A percentile compares a stretch with the other conserved stretches of the same genome.
Evolutionary conservation across 1,284 basidiomycete genomes (phyloP).

Genomic region (Tilletia horrida): DNA sequence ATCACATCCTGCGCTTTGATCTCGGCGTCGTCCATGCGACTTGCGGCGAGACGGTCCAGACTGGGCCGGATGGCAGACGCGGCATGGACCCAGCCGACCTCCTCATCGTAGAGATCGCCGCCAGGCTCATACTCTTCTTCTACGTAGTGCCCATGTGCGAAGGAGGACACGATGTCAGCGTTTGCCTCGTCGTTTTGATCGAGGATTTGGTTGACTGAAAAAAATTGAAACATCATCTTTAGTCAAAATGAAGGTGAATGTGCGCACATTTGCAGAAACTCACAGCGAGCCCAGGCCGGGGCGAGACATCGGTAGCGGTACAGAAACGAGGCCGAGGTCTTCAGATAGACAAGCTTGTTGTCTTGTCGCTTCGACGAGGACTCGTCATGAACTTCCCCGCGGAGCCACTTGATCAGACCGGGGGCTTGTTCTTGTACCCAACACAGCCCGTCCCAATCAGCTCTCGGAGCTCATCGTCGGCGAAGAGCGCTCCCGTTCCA

Average conservation of each 20-base stretch:
- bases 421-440: too few relatives aligned
- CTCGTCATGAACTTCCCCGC: neutral
- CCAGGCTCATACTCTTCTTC: neutral
- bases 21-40: too few relatives aligned
- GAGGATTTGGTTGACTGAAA: neutral
- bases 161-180: neutral
- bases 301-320: neutral
- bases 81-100: neutral
- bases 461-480: too few relatives aligned
- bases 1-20: neutral
- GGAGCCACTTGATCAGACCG: conserved; percentile 8
- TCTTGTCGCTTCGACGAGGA: neutral
- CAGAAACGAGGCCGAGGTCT: neutral
- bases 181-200: neutral
- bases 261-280: neutral
- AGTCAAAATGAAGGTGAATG: too few relatives aligned
- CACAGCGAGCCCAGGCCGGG: conserved; percentile 7
- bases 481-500: too few relatives aligned
- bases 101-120: neutral
- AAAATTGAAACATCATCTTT: too few relatives aligned
- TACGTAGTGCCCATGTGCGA: too few relatives aligned
- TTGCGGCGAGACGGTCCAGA: neutral
- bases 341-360: conserved; percentile 3
- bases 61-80: neutral
- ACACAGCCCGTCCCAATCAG: too few relatives aligned